These are phyloP conservation scores for Gossypium longicalyx DNA, from an alignment of 345 rosid genomes.

Conservation along the genomic window DNA sequence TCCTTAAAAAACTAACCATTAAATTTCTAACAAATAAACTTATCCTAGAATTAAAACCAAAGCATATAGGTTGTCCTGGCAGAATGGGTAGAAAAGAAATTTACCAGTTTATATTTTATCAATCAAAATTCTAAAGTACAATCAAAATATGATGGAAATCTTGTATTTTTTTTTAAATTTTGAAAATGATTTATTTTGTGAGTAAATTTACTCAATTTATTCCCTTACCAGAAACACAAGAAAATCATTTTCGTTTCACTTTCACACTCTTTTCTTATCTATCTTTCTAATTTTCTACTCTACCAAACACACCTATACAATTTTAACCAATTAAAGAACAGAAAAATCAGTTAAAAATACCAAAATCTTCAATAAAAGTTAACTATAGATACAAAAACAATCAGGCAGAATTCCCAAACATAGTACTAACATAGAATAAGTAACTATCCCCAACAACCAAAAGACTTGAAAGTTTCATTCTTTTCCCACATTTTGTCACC, in stretches of 20 bases:
- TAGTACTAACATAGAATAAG: not conserved
- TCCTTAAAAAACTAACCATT: not conserved
- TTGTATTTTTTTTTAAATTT: no score
- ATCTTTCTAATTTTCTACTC: not conserved
- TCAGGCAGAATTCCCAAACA: not conserved
- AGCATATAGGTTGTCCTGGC: not conserved
- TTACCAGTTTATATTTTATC: no score
- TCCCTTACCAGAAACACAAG: not conserved
- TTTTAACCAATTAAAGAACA: conserved; percentile 17
- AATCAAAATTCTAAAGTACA: no score
- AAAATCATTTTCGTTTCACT: not conserved
- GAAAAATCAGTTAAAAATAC: conserved; percentile 21
- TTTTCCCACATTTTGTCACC: conserved; percentile 25
- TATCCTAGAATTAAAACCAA: not conserved
- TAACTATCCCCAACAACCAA: conserved; percentile 21
- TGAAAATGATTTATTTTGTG: no score
- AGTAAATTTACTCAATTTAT: not conserved
- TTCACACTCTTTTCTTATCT: not conserved
- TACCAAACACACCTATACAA: not conserved
- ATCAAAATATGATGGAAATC: no score
- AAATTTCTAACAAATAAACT: not conserved
- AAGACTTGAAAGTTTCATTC: conserved; percentile 26
- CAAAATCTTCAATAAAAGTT: not conserved
- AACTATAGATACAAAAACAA: not conserved
- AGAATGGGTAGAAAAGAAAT: no score